Conservation (phyloP, 768 basidiomycete species). For the Rubroboletus pulcherrimus region DNA sequence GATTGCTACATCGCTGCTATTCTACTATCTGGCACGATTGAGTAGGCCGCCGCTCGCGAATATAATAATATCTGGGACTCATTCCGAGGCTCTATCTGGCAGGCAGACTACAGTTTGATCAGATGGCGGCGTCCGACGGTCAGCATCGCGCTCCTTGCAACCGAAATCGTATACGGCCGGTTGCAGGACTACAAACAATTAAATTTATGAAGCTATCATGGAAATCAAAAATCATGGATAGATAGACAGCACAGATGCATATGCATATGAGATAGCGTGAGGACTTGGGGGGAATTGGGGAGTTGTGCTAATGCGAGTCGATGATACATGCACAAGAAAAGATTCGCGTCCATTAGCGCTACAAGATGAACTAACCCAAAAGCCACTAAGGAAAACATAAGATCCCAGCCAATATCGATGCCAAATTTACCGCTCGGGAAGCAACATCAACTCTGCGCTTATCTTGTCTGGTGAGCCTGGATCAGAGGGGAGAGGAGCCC, state of each 20-base stretch:
- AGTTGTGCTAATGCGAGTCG: slow-evolving; percentile 11
- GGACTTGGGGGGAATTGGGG: not conserved
- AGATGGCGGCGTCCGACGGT: not conserved
- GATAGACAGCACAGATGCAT: slow-evolving; percentile 13
- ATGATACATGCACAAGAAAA: slow-evolving; percentile 18
- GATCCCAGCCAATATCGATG: not conserved
- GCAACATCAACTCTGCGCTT: slow-evolving; percentile 36
- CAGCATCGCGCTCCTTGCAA: not conserved
- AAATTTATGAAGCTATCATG: not conserved
- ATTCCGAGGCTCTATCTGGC: not conserved
- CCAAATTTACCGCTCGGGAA: slow-evolving; percentile 40
- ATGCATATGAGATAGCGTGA: slow-evolving; percentile 16
- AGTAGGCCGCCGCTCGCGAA: not conserved
- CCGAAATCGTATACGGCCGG: not conserved
- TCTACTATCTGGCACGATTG: no score
- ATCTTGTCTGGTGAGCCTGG: slow-evolving; percentile 45
- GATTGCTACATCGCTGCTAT: not conserved
- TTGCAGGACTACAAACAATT: not conserved
- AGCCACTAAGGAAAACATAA: not conserved
- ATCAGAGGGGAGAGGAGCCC: slow-evolving; percentile 34
- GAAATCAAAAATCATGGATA: slow-evolving; percentile 7
- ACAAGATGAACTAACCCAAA: slow-evolving; percentile 10
- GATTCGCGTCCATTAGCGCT: slow-evolving; percentile 19
- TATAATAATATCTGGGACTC: not conserved
- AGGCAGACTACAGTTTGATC: not conserved